Evolutionary conservation across 352 stramenopile species (phyloP).

Genomic region (Phytophthora europaea): DNA sequence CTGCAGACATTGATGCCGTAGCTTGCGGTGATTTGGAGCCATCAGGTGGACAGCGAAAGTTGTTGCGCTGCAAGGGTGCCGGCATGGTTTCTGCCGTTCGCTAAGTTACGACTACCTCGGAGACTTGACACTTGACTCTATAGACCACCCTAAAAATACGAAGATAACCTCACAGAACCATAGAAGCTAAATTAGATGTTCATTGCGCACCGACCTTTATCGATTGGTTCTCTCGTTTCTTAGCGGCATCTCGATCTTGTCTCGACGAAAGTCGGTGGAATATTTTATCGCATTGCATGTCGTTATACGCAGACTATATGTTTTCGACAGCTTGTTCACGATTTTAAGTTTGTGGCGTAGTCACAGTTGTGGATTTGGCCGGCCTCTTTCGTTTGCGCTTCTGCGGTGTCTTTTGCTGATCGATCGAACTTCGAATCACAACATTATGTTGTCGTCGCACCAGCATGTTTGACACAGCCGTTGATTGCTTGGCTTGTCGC

Average conservation of each 20-base stretch:
- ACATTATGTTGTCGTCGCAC: constrained; percentile 17
- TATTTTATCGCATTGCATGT: constrained; percentile 17
- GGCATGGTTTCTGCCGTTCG: constrained; percentile 17
- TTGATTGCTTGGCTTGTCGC: constrained; percentile 47
- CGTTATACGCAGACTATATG: constrained; percentile 22
- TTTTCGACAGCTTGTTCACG: background rate
- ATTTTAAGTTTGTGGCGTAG: constrained; percentile 21
- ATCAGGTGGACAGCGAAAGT: constrained; percentile 64
- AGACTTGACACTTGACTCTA: constrained; percentile 4
- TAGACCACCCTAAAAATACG: constrained; percentile 37
- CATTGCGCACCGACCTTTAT: constrained; percentile 27
- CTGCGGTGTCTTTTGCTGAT: constrained; percentile 39
- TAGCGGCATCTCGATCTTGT: constrained; percentile 13
- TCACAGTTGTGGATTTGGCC: constrained; percentile 29
- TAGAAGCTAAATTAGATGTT: constrained; percentile 36
- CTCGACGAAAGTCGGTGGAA: constrained; percentile 2
- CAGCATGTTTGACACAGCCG: constrained; percentile 30
- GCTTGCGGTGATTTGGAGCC: constrained; percentile 26
- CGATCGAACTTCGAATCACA: constrained; percentile 20
- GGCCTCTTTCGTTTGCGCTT: constrained; percentile 52
- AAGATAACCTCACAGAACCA: constrained; percentile 22
- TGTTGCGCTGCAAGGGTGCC: constrained; percentile 67
- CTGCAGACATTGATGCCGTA: constrained; percentile 18
- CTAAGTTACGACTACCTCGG: constrained; percentile 5
- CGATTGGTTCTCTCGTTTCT: constrained; percentile 26